These are phyloP conservation scores for Salvia sclarea DNA, from an alignment of 305 asterid species.

Conservation along the genomic window DNA sequence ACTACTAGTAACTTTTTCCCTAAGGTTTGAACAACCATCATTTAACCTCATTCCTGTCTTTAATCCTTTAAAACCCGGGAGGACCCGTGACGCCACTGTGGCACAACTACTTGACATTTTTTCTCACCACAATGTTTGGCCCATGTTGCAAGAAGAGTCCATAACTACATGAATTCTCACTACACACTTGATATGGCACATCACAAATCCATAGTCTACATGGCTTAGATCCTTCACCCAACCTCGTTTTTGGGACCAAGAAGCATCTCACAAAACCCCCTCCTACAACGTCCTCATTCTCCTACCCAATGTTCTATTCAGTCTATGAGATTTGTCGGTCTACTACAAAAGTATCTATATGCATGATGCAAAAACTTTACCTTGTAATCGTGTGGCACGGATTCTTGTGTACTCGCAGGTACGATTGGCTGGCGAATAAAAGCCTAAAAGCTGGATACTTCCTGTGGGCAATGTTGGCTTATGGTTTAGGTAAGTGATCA, in stretches of 20 bases:
- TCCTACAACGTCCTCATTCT: background rate
- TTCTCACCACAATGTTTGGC: background rate
- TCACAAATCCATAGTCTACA: background rate
- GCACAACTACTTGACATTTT: background rate
- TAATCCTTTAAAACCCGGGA: background rate
- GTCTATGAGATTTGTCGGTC: background rate
- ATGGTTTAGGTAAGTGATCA: slow-evolving; percentile 72
- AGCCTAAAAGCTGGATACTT: slow-evolving; percentile 80
- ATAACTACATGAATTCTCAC: no score
- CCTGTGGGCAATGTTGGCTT: slow-evolving; percentile 89
- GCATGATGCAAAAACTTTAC: background rate
- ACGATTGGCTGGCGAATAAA: slow-evolving; percentile 87
- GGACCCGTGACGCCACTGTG: background rate
- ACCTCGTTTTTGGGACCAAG: background rate
- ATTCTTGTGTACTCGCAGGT: slow-evolving; percentile 49
- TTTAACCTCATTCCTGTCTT: background rate
- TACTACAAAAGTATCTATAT: background rate
- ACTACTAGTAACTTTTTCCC: slow-evolving; percentile 72
- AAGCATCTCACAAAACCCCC: background rate
- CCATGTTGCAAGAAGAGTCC: background rate
- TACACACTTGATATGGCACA: no score
- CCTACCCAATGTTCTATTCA: background rate
- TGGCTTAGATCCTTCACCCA: background rate
- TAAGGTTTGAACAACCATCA: slow-evolving; percentile 53
- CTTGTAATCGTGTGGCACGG: background rate